Conservation (phyloP, 805 yeast genomes). For the Ogataea pini region DNA sequence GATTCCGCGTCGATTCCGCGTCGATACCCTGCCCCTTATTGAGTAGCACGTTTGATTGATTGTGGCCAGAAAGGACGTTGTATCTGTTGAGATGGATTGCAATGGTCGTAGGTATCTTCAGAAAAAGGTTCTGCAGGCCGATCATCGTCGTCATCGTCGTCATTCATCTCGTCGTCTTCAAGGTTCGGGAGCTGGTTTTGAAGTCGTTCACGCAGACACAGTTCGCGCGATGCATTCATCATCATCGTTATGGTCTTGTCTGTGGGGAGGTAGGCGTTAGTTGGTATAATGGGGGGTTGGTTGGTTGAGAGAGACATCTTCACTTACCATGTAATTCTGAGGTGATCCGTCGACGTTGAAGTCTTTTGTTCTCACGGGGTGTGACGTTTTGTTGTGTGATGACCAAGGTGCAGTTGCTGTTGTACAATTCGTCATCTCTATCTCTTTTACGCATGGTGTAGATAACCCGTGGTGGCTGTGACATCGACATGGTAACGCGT, state of each 20-base stretch:
- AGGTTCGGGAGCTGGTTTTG: conserved; percentile 8
- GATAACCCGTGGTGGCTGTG: not conserved
- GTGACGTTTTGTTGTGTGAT: no score
- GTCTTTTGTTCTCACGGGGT: conserved; percentile 1
- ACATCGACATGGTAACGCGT: no score
- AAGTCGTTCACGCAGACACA: conserved; percentile 12
- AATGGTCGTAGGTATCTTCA: not conserved
- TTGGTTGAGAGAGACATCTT: no score
- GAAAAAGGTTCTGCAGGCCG: conserved; percentile 1
- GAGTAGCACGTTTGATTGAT: no score
- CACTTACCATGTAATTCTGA: conserved; percentile 28
- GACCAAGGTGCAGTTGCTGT: no score
- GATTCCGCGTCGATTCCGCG: no score
- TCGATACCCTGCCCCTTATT: no score
- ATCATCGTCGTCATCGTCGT: not conserved
- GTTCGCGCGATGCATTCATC: conserved; percentile 32
- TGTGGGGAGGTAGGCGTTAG: no score
- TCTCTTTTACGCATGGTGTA: not conserved
- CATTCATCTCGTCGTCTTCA: conserved; percentile 1
- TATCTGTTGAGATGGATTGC: no score
- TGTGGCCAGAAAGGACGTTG: no score
- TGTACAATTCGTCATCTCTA: not conserved
- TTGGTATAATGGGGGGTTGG: conserved; percentile 2
- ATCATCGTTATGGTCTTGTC: conserved; percentile 29
- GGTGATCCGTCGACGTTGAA: conserved; percentile 19